Conservation (phyloP, 164 flowering plant genomes). For the Tetrastigma voinierianum region DNA sequence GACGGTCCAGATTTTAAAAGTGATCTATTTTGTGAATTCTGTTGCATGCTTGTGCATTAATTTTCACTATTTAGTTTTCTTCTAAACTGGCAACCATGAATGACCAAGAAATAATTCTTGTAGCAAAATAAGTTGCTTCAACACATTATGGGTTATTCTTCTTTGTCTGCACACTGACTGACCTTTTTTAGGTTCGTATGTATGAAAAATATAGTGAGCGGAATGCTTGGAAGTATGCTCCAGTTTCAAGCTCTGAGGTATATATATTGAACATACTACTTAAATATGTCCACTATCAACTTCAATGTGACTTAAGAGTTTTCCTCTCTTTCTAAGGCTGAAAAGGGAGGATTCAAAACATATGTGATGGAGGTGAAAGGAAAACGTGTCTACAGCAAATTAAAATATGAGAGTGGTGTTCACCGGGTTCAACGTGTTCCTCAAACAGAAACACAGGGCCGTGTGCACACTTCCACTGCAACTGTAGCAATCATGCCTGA, state of each 20-base stretch:
- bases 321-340: constrained; percentile 51
- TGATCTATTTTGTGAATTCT: too few relatives aligned
- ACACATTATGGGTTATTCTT: not conserved
- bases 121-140: too few relatives aligned
- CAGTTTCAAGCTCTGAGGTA: constrained; percentile 87
- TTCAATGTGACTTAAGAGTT: constrained; percentile 6
- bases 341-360: constrained; percentile 90
- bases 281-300: not conserved
- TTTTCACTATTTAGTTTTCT: too few relatives aligned
- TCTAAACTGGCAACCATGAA: too few relatives aligned
- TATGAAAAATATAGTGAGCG: constrained; percentile 85
- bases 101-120: too few relatives aligned
- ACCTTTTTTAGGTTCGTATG: constrained; percentile 74
- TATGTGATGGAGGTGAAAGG: constrained; percentile 95
- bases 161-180: not conserved
- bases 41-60: too few relatives aligned
- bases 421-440: constrained; percentile 99
- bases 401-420: constrained; percentile 96
- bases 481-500: constrained; percentile 99
- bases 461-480: constrained; percentile 98
- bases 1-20: too few relatives aligned
- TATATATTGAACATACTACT: not conserved
- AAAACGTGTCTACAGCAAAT: constrained; percentile 83
- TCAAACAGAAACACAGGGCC: constrained; percentile 96
- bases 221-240: constrained; percentile 63